Evolutionary conservation across 768 basidiomycete species (phyloP).

Genomic region (Lactarius quietus): DNA sequence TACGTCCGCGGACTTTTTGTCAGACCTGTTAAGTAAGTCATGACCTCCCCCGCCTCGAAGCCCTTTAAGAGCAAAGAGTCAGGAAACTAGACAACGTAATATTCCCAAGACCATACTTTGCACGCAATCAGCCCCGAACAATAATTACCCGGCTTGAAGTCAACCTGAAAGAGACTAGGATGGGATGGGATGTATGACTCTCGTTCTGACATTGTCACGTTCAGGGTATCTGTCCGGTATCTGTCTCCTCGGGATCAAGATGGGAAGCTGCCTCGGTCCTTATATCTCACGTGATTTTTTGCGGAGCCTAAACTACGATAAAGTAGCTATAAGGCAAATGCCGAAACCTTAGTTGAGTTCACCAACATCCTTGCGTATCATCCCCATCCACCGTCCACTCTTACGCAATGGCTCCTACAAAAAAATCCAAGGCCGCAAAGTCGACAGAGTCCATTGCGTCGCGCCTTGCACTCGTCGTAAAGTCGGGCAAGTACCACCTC

Average conservation of each 20-base stretch:
- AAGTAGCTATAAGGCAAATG: slow-evolving; percentile 14
- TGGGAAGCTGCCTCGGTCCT: too few relatives aligned
- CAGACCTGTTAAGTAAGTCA: slow-evolving; percentile 35
- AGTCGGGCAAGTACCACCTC: slow-evolving; percentile 95
- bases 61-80: slow-evolving; percentile 28
- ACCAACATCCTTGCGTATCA: slow-evolving; percentile 7
- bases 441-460: slow-evolving; percentile 91
- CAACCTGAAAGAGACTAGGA: slow-evolving; percentile 35
- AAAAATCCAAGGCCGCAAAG: slow-evolving; percentile 94
- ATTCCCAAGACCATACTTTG: slow-evolving; percentile 29
- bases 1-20: slow-evolving; percentile 42
- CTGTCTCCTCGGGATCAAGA: too few relatives aligned
- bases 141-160: slow-evolving; percentile 38
- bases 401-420: slow-evolving; percentile 81
- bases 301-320: background rate
- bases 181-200: slow-evolving; percentile 35
- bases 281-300: background rate
- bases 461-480: slow-evolving; percentile 92
- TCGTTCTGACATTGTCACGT: background rate
- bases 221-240: too few relatives aligned
- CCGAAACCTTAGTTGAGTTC: slow-evolving; percentile 14
- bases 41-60: slow-evolving; percentile 38
- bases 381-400: slow-evolving; percentile 1
- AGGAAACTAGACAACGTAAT: background rate
- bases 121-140: slow-evolving; percentile 37